Conservation (phyloP, 148 eudicot species). For the Vaccinium vitisidaea region DNA sequence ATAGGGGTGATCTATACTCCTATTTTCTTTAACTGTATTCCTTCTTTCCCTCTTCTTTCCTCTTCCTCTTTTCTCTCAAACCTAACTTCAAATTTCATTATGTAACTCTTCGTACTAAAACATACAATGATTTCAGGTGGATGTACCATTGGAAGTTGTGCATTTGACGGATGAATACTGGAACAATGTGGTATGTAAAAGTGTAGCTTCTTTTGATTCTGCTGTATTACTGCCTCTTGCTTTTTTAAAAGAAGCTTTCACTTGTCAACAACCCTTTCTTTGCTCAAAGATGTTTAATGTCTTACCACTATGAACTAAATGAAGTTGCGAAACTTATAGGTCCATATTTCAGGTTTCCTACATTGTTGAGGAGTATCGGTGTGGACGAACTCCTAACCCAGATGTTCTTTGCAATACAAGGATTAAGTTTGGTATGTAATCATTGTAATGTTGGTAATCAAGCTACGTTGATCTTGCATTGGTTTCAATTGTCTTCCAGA, state of each 20-base stretch:
- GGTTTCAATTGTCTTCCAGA: neutral
- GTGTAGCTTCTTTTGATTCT: neutral
- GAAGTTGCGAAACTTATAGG: constrained; percentile 24
- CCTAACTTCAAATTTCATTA: neutral
- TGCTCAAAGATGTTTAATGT: neutral
- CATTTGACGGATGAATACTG: constrained; percentile 95
- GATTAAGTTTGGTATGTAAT: constrained; percentile 82
- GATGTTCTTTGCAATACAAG: constrained; percentile 97
- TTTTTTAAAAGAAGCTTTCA: neutral
- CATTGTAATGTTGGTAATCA: constrained; percentile 1
- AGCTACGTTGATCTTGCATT: neutral
- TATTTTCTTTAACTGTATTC: neutral
- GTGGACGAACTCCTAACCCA: constrained; percentile 98
- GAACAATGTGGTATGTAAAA: constrained; percentile 80
- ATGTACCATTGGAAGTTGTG: constrained; percentile 86
- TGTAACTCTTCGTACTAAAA: constrained; percentile 12
- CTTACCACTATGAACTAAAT: neutral
- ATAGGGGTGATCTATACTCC: neutral
- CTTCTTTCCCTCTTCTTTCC: neutral
- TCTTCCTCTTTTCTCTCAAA: neutral
- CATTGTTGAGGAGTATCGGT: constrained; percentile 82
- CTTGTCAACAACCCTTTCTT: neutral
- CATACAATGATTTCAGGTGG: constrained; percentile 52
- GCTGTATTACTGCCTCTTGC: neutral
- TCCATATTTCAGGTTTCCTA: constrained; percentile 74